Base-by-base conservation (phyloP, 179 eudicot species). In the Pouteria campechiana region DNA sequence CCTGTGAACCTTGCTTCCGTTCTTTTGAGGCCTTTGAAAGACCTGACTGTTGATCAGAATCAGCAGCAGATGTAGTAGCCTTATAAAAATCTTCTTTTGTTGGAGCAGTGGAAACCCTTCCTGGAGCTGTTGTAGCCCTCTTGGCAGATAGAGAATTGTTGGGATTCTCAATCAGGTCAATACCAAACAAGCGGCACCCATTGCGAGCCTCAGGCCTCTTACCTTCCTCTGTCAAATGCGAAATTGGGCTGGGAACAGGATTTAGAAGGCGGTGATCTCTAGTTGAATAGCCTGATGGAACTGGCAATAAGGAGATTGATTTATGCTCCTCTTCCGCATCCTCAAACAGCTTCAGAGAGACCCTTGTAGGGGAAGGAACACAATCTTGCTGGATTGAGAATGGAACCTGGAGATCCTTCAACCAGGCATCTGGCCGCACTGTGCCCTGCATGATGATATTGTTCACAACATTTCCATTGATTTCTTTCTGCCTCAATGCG, bases 181-280 rank as follows among this genome's bases (percentile, higher is more conserved):
- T 52, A 13, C 96, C 96, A 69, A 88, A 88, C 60, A 88, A 48
- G 24, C 90, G 64, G 48, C 83, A 77, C 36, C 72, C 58, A 29
- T 68, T 32, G 31, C 54, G 37, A 23, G 58, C 17, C 65, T 78
- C 86, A 16, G 49, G 17, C 51, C 48, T 83, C 37, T 56, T 72
- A 10, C 38, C 52, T 43, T 37, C 37, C 18, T 62, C 70, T 28
- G 30, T 46, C 55, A 57, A 76, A 25, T 59, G 60, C 16, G 19
- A 38, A 24, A 29, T 32, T 4, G 42, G 21, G 3, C 54, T 51
- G 12, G 70, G 61, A 15, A 41, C 44, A 31, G 41, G 45, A n/a
- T n/a, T n/a, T n/a, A n/a, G n/a, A n/a, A n/a, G n/a, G n/a, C n/a
- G n/a, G n/a, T n/a, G n/a, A n/a, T n/a, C n/a, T n/a, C n/a, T n/a